Base-by-base conservation (phyloP, 2,329 filamentous ascomycete genomes). In the Colletotrichum gloeosporioides region DNA sequence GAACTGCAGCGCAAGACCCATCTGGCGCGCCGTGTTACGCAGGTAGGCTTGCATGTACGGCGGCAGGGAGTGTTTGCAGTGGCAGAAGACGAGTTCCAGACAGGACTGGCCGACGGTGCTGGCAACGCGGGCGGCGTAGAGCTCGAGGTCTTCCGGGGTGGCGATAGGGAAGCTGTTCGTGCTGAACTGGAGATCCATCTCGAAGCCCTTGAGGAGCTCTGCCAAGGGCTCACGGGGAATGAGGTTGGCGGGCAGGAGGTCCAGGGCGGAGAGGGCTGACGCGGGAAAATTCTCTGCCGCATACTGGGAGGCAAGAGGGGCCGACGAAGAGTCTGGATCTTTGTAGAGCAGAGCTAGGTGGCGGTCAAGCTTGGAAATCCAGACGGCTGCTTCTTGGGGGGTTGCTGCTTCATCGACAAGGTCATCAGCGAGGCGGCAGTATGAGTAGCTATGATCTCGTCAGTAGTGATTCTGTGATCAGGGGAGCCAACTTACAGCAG, bases 1-100 rank as follows among this genome's bases (percentile, higher is more conserved):
- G 79, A 93, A 95, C 80, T 96, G 94, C n/a, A 95, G 85, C 2
- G 94, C 93, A 39, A 93, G 89, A 0, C 94, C 94, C 93, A 95
- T 95, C 32, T 88, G 86, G 25, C 88, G 87, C 2, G 93, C 93
- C 1, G 92, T 90, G 18, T 85, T 80, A 16, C 93, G 85, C 8
- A 94, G 86, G 4, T 84, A 80, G 16, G 85, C 81, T 57, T 83
- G 78, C 32, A 87, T 83, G 63, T 82, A 76, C 6, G 78, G 66
- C 15, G 80, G 74, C 63, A 85, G 70, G 49, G 78, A 32, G 76
- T 82, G 77, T 64, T 85, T 39, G 79, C 84, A 88, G 79, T 95
- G 91, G 76, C 90, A 85, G 78, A 94, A 92, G 15, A 93, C 92
- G 4, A 95, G 87, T 80, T 93, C 89, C 9, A 95, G 1, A 78